Base-by-base conservation (phyloP, 2,329 filamentous ascomycete species). In the Trichoderma sp. region DNA sequence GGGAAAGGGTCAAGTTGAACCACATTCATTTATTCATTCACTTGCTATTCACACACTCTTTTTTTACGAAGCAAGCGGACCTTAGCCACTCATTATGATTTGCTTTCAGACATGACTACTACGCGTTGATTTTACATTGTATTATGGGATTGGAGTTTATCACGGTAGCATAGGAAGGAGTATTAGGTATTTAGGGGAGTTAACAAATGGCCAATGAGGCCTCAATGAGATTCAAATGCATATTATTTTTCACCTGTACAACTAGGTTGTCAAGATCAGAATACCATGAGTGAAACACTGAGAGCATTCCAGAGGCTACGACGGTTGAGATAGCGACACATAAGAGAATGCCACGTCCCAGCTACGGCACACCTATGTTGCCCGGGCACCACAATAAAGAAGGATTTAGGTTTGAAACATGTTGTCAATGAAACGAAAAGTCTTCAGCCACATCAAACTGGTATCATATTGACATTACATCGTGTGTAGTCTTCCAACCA, bases 391-490 rank as follows among this genome's bases (percentile, higher is more conserved):
- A 47, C 11, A 11, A 39, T 28, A 6, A 26, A 14, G 32, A 34
- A n/a, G 9, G 24, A 12, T 21, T 30, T n/a, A 15, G 18, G 34
- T 57, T 15, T 57, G 11, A 57, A 39, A 67, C 64, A 57, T 39
- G n/a, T 57, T n/a, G n/a, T 39, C 34, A 15, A 57, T 15, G 21
- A 57, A 57, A 32, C 21, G 6, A 32, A 15, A 32, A 24, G 4
- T 14, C 24, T 15, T 68, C 15, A 61, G 36, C 28, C 56, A 53
- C 53, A 47, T 32, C 57, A 15, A 61, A 61, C 34, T 69, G 66
- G 66, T 69, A 69, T 69, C 56, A 36, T 61, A 5, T 36, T 32
- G 6, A 8, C 66, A 61, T 61, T 69, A 61, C 24, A 60, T 69
- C 39, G 66, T 21, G 56, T 21, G 36, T 24, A 7, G 39, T 58